Conservation (phyloP, 108 stramenopile genomes). For the Tribonema minus region DNA sequence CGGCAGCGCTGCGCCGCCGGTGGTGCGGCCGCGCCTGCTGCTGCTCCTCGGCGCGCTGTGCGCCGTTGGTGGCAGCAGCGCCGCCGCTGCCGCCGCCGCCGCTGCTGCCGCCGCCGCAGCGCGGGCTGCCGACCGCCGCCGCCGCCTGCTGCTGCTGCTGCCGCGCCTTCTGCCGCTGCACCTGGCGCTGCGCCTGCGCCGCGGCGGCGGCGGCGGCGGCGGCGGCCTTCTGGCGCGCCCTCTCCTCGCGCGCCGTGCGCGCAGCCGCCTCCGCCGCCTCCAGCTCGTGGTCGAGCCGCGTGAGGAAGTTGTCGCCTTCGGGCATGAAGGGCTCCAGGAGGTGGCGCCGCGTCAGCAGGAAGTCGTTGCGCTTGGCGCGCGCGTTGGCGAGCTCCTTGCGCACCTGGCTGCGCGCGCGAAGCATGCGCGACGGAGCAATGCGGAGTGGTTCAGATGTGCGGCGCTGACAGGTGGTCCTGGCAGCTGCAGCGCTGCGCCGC, state of each 20-base stretch:
- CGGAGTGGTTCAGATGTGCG: too few species aligned
- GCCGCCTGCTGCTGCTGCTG: background rate
- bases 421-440: too few species aligned
- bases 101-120: background rate
- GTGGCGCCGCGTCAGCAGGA: slow-evolving; percentile 20
- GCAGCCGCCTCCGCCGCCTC: background rate
- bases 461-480: too few species aligned
- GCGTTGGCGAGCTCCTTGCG: slow-evolving; percentile 8
- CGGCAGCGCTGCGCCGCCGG: background rate
- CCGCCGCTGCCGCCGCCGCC: background rate
- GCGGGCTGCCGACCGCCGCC: background rate
- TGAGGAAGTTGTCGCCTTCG: slow-evolving; percentile 40
- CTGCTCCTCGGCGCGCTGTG: background rate
- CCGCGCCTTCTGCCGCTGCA: background rate
- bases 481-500: background rate
- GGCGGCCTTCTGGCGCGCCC: background rate
- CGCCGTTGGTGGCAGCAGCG: too few species aligned
- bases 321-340: slow-evolving; percentile 47
- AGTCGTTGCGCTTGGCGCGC: slow-evolving; percentile 32
- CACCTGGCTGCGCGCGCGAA: background rate
- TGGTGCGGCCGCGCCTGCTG: background rate
- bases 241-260: background rate
- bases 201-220: background rate
- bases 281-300: slow-evolving; percentile 5
- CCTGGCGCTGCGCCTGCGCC: background rate